phyloP scores from a whole-genome alignment of 345 rosid genomes.

The Lumnitzera littorea region DNA sequence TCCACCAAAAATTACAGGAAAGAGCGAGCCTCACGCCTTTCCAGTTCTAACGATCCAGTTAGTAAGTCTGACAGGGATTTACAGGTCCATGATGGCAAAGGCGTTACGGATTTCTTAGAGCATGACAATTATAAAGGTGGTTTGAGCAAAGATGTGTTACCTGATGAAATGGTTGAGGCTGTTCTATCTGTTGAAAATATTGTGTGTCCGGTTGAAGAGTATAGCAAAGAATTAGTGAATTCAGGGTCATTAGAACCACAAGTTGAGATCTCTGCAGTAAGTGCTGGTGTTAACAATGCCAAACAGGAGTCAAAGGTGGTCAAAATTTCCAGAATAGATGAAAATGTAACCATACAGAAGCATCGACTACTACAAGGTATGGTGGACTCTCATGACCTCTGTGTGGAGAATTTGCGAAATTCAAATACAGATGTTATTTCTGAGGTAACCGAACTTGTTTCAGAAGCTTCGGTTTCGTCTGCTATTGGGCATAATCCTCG shows the following conservation, averaged over 20 bases:
- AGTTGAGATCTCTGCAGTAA: not conserved
- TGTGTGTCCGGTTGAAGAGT: constrained; percentile 18
- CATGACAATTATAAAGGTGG: constrained; percentile 13
- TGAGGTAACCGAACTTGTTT: not conserved
- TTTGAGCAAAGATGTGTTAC: constrained; percentile 4
- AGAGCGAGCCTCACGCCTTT: constrained; percentile 19
- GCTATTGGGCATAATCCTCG: constrained; percentile 22
- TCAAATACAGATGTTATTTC: constrained; percentile 3
- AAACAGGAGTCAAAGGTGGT: constrained; percentile 12
- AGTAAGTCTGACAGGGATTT: constrained; percentile 10
- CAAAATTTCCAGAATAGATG: constrained; percentile 18
- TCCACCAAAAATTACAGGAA: constrained; percentile 30
- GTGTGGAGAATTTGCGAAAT: constrained; percentile 12
- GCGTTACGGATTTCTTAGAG: constrained; percentile 3
- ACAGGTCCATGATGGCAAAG: constrained; percentile 13
- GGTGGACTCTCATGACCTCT: constrained; percentile 11
- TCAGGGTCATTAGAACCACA: not conserved
- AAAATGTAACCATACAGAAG: constrained; percentile 19
- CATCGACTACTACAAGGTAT: constrained; percentile 7
- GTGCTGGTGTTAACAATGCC: not conserved
- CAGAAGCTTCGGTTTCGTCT: not conserved
- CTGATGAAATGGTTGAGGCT: not conserved
- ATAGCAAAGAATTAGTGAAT: constrained; percentile 9
- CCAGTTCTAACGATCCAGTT: constrained; percentile 11
- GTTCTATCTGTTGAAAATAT: constrained; percentile 5